Evolutionary conservation across 306 rosid species (phyloP), one percentile per base, ranked within the genome.

Genomic region (Bauhinia variegata): DNA sequence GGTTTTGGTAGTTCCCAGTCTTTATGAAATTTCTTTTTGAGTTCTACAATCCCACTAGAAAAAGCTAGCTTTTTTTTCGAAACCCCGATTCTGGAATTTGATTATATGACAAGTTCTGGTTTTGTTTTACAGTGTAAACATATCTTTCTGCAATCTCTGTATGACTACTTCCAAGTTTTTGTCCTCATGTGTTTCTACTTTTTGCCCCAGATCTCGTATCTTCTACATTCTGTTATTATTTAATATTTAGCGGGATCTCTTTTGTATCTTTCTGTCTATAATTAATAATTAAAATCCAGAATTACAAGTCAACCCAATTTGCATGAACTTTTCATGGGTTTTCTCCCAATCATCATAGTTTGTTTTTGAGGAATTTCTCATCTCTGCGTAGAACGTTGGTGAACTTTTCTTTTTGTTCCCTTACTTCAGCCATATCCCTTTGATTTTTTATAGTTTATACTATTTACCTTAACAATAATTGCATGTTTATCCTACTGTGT

Each of bases 261-360:
- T 60, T 49, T 63, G 36, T 62, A 32, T 52, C 52, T 31, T 31
- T 47, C 28, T 19, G n/a, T 15, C 43, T 49, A 23, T 49, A 12
- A 7, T 37, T 39, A 8, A 53, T 53, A 10, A 6, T 67, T 28
- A 28, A 54, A 15, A 2, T 2, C 15, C 17, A n/a, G 11, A 52
- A 28, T 28, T 41, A 14, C 13, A n/a, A 68, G 57, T 68, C 48
- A 44, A 55, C 1, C 48, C 16, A 17, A 32, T 65, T 48, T 36
- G 15, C 64, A 8, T 11, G 5, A 0, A 7, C 7, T n/a, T 34
- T 2, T 4, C 11, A 32, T 3, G 5, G 15, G 23, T 18, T 30
- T n/a, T 13, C 0, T 4, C 2, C n/a, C 2, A 55, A 39, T 7
- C 15, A 8, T 30, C 59, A 4, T 61, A 43, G 4, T 30, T 28